phyloP scores from a whole-genome alignment of 2,329 filamentous ascomycete genomes.

The Tolypocladium tundrense region DNA sequence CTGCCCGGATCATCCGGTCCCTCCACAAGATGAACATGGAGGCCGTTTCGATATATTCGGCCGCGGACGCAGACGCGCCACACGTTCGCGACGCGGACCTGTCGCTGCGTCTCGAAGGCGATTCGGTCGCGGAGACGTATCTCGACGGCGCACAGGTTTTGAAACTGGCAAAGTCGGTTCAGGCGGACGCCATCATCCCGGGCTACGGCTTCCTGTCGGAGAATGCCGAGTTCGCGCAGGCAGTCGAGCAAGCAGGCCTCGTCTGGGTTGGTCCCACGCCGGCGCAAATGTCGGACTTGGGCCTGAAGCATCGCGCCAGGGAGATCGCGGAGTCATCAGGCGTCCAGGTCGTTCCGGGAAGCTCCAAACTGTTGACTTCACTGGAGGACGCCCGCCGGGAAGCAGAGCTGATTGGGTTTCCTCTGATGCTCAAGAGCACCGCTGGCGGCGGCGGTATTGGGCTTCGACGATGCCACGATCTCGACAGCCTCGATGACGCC shows the following conservation, averaged over 20 bases:
- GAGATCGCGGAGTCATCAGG: conserved; percentile 17
- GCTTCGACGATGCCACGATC: conserved; percentile 24
- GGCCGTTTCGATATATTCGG: conserved; percentile 62
- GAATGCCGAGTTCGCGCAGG: conserved; percentile 48
- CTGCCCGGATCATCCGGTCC: conserved; percentile 59
- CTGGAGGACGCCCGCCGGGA: conserved; percentile 16
- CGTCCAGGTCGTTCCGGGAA: conserved; percentile 25
- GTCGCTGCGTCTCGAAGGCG: conserved; percentile 51
- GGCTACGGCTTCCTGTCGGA: conserved; percentile 60
- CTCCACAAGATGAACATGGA: conserved; percentile 56
- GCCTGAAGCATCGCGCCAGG: conserved; percentile 27
- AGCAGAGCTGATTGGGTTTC: conserved; percentile 21
- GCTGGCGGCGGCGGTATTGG: conserved; percentile 37
- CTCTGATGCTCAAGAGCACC: conserved; percentile 37
- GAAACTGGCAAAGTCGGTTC: conserved; percentile 35
- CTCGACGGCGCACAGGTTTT: conserved; percentile 55
- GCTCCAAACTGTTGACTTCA: conserved; percentile 13
- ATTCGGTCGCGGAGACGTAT: conserved; percentile 37
- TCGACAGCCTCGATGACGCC: conserved; percentile 16
- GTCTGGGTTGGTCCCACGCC: conserved; percentile 49
- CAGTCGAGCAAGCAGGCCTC: conserved; percentile 42
- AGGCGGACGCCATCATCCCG: conserved; percentile 49
- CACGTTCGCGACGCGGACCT: conserved; percentile 60
- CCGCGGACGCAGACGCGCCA: conserved; percentile 48
- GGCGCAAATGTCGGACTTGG: conserved; percentile 26